Evolutionary conservation across 2,329 filamentous ascomycete species (phyloP).

Genomic region (Calonectria leucothoes): DNA sequence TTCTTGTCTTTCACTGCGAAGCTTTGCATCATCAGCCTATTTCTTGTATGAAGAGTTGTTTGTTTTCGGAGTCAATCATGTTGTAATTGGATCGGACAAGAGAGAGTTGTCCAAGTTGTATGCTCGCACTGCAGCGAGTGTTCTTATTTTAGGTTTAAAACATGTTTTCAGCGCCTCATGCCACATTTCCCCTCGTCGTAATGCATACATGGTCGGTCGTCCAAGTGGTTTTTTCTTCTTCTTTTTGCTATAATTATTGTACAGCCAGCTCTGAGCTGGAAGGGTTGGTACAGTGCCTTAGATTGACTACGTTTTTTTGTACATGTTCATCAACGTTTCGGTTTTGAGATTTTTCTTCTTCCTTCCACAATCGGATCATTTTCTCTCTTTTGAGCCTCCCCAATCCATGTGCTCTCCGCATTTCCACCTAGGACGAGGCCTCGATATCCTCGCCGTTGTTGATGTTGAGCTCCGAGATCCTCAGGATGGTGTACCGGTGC

Average conservation of each 20-base stretch:
- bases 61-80: constrained; percentile 16
- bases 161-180: constrained; percentile 32
- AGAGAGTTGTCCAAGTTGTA: constrained; percentile 30
- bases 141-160: constrained; percentile 28
- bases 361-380: constrained; percentile 9
- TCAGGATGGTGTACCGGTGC: constrained; percentile 87
- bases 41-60: constrained; percentile 31
- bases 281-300: constrained; percentile 41
- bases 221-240: constrained; percentile 34
- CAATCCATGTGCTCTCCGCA: not conserved
- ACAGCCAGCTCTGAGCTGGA: constrained; percentile 43
- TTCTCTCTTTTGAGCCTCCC: constrained; percentile 10
- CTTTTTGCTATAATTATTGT: too few relatives aligned
- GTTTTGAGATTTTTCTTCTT: constrained; percentile 24
- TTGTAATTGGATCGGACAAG: constrained; percentile 30
- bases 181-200: not conserved
- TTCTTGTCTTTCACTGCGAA: constrained; percentile 41
- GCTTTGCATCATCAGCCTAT: constrained; percentile 34
- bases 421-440: constrained; percentile 21
- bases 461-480: constrained; percentile 84
- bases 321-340: constrained; percentile 32
- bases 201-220: constrained; percentile 16
- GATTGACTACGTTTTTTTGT: constrained; percentile 39
- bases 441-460: constrained; percentile 56
- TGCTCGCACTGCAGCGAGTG: constrained; percentile 28